Base-by-base conservation (phyloP, 2,329 filamentous ascomycete genomes). In the Leptographium wingfieldii region DNA sequence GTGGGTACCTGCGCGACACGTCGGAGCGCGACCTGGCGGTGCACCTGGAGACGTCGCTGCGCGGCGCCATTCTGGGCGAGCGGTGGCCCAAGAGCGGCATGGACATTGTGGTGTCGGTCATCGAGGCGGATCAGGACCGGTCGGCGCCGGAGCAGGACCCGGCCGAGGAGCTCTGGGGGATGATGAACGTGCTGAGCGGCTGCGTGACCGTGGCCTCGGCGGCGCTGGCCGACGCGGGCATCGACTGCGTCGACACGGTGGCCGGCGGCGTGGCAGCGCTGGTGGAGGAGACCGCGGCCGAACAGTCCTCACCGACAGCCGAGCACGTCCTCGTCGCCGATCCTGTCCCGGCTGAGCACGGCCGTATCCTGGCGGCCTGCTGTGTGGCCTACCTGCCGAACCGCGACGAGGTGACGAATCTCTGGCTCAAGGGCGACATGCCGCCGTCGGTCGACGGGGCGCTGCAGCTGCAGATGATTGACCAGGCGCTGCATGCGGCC, bases 71-170 rank as follows among this genome's bases (percentile, higher is more conserved):
- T 57, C 92, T 97, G 68, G 91, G 90, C 16, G 92, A 96, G 70
- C 80, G 92, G 61, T 99, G 92, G 90, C 94, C 94, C n/a, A 99
- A 99, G 77, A 96, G 90, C 71, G 92, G 90, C 53, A 86, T 96
- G n/a, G 94, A 99, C 70, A 86, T 99, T 49, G 86, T 96, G 22
- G 84, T 99, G 56, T 96, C 91, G 0, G 85, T 99, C 56, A 78
- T 99, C 22, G 94, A 99, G 74, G 92, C 90, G 3, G 94, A 97
- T 69, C 90, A 96, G 70, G 87, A 92, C 73, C 80, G 70, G 70
- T 81, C 72, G 70, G 72, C 72, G 55, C 74, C 72, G 70, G 72
- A 71, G 35, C 74, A 74, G 29, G 73, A 75, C 65, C 56, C 59
- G 12, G 77, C 75, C 10, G 80, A 84, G 61, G 84, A 85, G 63